Evolutionary conservation across 495 filamentous ascomycete genomes (phyloP), one percentile per base, ranked within the genome.

Genomic region (Aspergillus cavernicola): DNA sequence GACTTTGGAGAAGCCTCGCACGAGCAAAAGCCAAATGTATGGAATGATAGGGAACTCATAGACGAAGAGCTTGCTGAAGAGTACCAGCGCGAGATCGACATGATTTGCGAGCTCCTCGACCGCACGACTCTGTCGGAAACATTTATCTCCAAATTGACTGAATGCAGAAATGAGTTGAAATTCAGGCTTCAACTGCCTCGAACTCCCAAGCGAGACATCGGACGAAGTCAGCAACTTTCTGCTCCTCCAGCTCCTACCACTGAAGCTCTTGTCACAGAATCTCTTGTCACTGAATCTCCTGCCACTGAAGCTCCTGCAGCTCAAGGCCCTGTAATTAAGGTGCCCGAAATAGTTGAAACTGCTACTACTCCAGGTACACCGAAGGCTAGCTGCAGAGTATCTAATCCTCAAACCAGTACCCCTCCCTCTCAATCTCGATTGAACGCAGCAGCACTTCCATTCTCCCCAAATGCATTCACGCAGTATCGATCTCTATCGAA

Each of bases 31-130:
- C 13, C 35, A 36, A 26, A 2, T 26, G 38, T 22, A 3, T 13
- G 12, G 6, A 22, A 42, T 22, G 18, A 10, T 24, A 10, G 8
- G 3, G 32, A 45, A 24, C 1, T n/a, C 13, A 16, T 13, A 12
- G 23, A 43, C 19, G 32, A 51, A 16, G 26, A 26, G 13, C 16
- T 26, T 22, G n/a, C 12, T 11, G n/a, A 23, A 15, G 32, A 50
- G 3, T 46, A 46, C 32, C 28, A 41, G 42, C 43, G 41, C n/a
- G 36, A 50, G 7, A 58, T 62, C 4, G 59, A 62, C 1, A 29
- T 48, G 1, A 50, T 62, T 11, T 62, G 52, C 43, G n/a, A 56
- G n/a, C 52, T 58, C 11, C 16, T 62, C 18, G 39, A 37, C n/a
- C 50, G 33, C 13, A 49, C 52, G 6, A 37, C 44, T 12, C 18